Evolutionary conservation across 352 stramenopile species (phyloP).

Genomic region (Globisporangium paroecandrum): DNA sequence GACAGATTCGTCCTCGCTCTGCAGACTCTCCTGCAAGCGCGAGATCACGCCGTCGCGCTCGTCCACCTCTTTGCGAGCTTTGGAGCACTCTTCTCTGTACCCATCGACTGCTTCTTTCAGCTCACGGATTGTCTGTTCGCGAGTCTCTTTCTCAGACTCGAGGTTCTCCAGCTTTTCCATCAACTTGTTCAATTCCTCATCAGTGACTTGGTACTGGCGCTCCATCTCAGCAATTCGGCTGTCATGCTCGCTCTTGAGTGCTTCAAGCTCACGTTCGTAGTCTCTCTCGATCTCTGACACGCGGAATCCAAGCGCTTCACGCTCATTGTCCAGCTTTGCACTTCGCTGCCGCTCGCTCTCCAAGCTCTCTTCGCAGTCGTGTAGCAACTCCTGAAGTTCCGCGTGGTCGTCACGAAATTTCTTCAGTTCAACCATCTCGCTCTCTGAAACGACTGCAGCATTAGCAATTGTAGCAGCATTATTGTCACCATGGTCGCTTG

Average conservation of each 20-base stretch:
- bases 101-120: constrained; percentile 15
- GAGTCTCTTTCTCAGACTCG: neutral
- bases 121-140: constrained; percentile 6
- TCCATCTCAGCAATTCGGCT: constrained; percentile 6
- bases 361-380: constrained; percentile 1
- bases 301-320: constrained; percentile 7
- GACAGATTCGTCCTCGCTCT: constrained; percentile 15
- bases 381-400: constrained; percentile 4
- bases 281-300: constrained; percentile 4
- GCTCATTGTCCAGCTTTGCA: neutral
- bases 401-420: neutral
- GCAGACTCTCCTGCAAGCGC: constrained; percentile 19
- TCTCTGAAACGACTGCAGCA: neutral
- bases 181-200: constrained; percentile 13
- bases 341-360: constrained; percentile 8
- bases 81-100: constrained; percentile 5
- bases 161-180: neutral
- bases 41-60: constrained; percentile 8
- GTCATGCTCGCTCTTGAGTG: constrained; percentile 2
- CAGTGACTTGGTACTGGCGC: neutral
- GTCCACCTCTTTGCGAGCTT: neutral
- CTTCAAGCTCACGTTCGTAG: constrained; percentile 2
- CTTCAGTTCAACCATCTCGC: neutral
- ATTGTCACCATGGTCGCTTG: neutral
- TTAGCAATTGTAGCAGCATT: neutral